Base-by-base conservation (phyloP, 1,139 yeast genomes). In the Candida albicans region DNA sequence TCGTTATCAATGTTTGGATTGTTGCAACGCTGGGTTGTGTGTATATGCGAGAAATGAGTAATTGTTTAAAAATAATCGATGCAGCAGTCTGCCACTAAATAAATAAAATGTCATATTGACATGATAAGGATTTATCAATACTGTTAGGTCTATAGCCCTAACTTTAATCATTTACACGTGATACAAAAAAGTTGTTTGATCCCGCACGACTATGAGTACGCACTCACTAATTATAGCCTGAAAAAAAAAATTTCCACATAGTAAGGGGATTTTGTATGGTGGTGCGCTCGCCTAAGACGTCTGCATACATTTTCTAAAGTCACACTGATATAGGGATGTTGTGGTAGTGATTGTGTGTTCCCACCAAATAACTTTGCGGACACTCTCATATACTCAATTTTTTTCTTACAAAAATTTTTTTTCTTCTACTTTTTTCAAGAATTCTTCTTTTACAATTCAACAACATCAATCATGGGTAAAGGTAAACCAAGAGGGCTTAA, bases 401-500 rank as follows among this genome's bases (percentile, higher is more conserved):
- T 31, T 36, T 35, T 12, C 28, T 18, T 40, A 26, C 39, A 35
- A 41, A 32, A 38, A 13, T 42, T 39, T 28, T 28, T 33, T 27
- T 28, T 35, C 12, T 27, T 33, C 27, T 18, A 24, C 32, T 22
- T 27, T 30, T 25, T 27, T 39, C 15, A 12, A 18, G 22, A 5
- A 18, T 18, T 33, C 12, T 37, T 31, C 36, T 33, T 35, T 35
- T 22, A 13, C 27, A 22, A 33, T 35, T 38, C 42, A 42, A 33
- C 41, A 37, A 26, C 34, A 41, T 29, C 41, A 38, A 46, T 22
- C 43, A 85, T 85, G 93, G 91, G 91, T 77, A 86, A 83, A 76
- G 93, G 93, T 75, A 87, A 87, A 79, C 96, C 96, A 79, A 86
- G 96, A 84, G 96, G 99, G 77, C 84, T 95, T 79, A 93, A 93